Evolutionary conservation across 331 rosid genomes (phyloP).

Genomic region (Acacia pycnantha): DNA sequence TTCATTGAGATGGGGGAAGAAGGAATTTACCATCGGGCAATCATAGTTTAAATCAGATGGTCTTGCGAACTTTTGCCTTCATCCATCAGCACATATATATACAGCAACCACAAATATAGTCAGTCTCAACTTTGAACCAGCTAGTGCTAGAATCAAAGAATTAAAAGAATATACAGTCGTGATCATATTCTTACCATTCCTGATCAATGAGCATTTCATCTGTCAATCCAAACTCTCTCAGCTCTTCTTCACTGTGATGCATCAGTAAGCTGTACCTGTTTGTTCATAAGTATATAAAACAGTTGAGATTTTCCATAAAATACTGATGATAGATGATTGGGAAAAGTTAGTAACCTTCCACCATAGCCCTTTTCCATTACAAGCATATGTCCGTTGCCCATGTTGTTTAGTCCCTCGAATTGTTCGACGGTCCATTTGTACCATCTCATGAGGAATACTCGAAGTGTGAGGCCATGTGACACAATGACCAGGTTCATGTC

Average conservation of each 20-base stretch:
- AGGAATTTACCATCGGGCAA: constrained; percentile 78
- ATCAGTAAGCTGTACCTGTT: constrained; percentile 69
- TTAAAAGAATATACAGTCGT: background rate
- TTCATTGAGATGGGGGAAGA: constrained; percentile 66
- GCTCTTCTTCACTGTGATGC: constrained; percentile 74
- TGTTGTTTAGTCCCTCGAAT: constrained; percentile 63
- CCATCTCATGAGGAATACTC: constrained; percentile 96
- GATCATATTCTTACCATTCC: constrained; percentile 54
- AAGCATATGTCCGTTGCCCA: constrained; percentile 60
- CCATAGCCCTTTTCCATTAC: constrained; percentile 89
- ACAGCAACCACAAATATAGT: background rate
- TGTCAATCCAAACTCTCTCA: constrained; percentile 70
- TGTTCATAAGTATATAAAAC: background rate
- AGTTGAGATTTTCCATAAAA: background rate
- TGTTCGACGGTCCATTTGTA: constrained; percentile 90
- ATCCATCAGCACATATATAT: background rate
- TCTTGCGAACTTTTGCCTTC: constrained; percentile 72
- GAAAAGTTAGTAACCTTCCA: constrained; percentile 55
- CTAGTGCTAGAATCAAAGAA: background rate
- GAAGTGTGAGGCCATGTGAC: constrained; percentile 79
- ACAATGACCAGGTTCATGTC: constrained; percentile 77
- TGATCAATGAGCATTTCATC: constrained; percentile 84
- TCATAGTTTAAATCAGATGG: constrained; percentile 87
- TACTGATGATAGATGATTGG: background rate
- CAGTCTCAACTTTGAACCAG: background rate